phyloP scores from a whole-genome alignment of 2,329 filamentous ascomycete species.

The Colletotrichum graminicola region DNA sequence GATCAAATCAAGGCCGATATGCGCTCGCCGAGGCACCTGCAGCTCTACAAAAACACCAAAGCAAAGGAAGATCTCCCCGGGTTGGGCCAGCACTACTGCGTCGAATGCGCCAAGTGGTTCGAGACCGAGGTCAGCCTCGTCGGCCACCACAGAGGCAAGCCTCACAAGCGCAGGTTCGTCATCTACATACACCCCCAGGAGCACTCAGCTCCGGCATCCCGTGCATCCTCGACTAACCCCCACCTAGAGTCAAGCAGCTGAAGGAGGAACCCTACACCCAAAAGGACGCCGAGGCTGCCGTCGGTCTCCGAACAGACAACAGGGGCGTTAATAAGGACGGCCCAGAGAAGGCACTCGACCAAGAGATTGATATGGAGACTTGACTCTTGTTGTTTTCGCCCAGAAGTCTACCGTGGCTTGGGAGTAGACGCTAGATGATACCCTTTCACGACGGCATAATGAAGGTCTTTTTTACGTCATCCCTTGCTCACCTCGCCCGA shows the following conservation, averaged over 20 bases:
- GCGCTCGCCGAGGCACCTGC: constrained; percentile 81
- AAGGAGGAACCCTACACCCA: constrained; percentile 89
- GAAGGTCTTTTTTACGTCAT: constrained; percentile 18
- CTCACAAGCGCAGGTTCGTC: constrained; percentile 86
- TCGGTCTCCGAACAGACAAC: constrained; percentile 80
- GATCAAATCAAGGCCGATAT: constrained; percentile 93
- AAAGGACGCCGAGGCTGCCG: constrained; percentile 84
- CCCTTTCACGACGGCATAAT: constrained; percentile 33
- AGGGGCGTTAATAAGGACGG: constrained; percentile 52
- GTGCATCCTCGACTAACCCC: constrained; percentile 11
- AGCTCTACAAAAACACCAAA: constrained; percentile 82
- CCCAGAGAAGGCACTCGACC: constrained; percentile 45
- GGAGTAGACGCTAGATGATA: constrained; percentile 36
- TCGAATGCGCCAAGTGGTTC: constrained; percentile 96
- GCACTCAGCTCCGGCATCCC: neutral
- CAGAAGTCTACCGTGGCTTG: constrained; percentile 14
- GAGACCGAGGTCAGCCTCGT: constrained; percentile 83
- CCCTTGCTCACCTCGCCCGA: neutral
- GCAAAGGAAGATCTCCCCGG: constrained; percentile 88
- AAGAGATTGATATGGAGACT: constrained; percentile 55
- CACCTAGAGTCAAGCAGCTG: constrained; percentile 79
- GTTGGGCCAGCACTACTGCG: constrained; percentile 87
- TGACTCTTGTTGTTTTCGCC: constrained; percentile 20
- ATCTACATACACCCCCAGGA: neutral
- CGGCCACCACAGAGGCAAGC: constrained; percentile 86